Conservation (phyloP, 306 rosid species). For the Elaeagnus macrophylla region DNA sequence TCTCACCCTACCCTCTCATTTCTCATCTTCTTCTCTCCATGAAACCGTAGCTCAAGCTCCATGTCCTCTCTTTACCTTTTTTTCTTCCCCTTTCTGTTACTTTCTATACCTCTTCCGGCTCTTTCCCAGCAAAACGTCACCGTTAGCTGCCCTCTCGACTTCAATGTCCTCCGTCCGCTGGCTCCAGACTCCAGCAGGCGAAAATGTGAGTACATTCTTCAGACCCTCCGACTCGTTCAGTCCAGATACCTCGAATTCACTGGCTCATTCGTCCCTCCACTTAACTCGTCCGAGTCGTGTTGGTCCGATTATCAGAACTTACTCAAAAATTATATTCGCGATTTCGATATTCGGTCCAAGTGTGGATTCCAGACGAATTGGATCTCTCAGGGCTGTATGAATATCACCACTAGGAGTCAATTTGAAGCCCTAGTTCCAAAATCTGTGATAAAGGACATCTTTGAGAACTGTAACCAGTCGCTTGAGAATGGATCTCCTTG, state of each 20-base stretch:
- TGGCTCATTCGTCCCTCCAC: constrained; percentile 41
- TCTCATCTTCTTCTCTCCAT: not conserved
- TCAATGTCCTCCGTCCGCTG: constrained; percentile 45
- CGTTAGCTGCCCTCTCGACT: constrained; percentile 57
- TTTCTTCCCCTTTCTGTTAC: constrained; percentile 7
- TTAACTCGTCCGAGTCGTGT: constrained; percentile 38
- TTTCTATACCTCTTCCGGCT: constrained; percentile 1
- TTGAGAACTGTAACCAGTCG: constrained; percentile 32
- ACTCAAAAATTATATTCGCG: constrained; percentile 1
- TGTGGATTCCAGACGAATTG: constrained; percentile 46
- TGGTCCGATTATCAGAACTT: constrained; percentile 31
- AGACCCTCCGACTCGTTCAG: constrained; percentile 55
- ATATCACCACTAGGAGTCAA: constrained; percentile 39
- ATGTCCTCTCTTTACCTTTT: constrained; percentile 4
- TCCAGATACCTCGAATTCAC: constrained; percentile 51
- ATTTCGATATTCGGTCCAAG: constrained; percentile 29
- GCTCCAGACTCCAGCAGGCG: constrained; percentile 15
- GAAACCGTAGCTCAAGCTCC: constrained; percentile 9
- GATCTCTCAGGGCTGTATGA: constrained; percentile 67
- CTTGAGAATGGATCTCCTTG: constrained; percentile 55
- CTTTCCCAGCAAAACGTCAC: constrained; percentile 16
- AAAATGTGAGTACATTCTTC: constrained; percentile 45
- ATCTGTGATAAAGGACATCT: constrained; percentile 1
- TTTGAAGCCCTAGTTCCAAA: constrained; percentile 26
- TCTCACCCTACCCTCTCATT: not conserved